Base-by-base conservation (phyloP, 148 eudicot species). In the Diospyros lotus region DNA sequence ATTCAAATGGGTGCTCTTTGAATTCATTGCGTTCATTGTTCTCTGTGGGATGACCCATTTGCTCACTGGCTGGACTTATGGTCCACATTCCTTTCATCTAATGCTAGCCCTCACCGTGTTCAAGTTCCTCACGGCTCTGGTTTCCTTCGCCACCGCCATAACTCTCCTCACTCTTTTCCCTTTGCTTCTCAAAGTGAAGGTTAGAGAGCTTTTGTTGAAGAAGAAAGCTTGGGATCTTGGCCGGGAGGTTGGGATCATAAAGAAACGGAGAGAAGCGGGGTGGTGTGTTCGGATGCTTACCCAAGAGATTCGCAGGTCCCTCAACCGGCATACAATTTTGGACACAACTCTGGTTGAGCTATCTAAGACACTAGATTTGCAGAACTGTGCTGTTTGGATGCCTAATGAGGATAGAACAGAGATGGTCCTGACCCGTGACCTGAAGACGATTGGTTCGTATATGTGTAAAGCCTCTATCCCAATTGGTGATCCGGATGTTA, bases 31-130 rank as follows among this genome's bases (percentile, higher is more conserved):
- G 59, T 91, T 91, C 83, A 91, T 91, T 78, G 93, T 91, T 41
- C 91, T 91, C n/a, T 91, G 97, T 81, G 97, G 97, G 46, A 85
- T 88, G 88, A 91, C 97, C 58, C 97, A 91, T 89, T 80, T 91
- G 69, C 84, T 91, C 46, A 91, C 84, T 64, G 87, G 90, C 15
- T 91, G 93, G 97, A 86, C 97, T 58, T 91, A 89, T 45, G 97
- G 89, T 1, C 91, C 91, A 1, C 93, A 91, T 50, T 69, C 85
- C 6, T 91, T 91, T 66, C 93, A 86, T 61, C 82, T 91, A 7
- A 79, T 86, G 51, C 83, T 91, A 42, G 86, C 91, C 2, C 82
- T 91, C 10, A 89, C 93, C 40, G 72, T 86, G 54, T 91, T 87
- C 80, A 91, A 91, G 69, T 75, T 86, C 59, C 77, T 91, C 5